These are phyloP conservation scores for Aspergillus sclerotioniger DNA, from an alignment of 495 filamentous ascomycete genomes.

Conservation along the genomic window DNA sequence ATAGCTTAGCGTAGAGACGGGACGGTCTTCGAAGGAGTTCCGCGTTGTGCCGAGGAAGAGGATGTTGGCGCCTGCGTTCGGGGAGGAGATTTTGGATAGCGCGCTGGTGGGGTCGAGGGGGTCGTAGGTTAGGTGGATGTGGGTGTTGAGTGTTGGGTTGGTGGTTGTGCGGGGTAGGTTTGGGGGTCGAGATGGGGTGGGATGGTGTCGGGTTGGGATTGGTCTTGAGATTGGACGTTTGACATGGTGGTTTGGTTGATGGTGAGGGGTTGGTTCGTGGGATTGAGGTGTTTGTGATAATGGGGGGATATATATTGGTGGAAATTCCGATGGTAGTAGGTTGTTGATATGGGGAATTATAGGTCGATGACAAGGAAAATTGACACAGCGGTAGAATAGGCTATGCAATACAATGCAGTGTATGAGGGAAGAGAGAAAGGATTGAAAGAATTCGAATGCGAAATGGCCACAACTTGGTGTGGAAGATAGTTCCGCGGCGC, in stretches of 20 bases:
- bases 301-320: no score
- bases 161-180: constrained; percentile 40
- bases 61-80: constrained; percentile 83
- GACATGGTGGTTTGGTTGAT: neutral
- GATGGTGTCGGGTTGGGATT: constrained; percentile 13
- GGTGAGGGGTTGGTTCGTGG: neutral
- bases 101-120: constrained; percentile 57
- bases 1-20: constrained; percentile 78
- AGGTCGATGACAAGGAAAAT: no score
- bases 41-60: constrained; percentile 88
- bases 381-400: no score
- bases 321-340: no score
- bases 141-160: constrained; percentile 33
- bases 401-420: no score
- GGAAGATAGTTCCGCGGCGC: neutral
- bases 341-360: no score
- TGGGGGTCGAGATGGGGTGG: constrained; percentile 38
- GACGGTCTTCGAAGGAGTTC: constrained; percentile 71
- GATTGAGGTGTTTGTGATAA: neutral
- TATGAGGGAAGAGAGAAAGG: neutral
- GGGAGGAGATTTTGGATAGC: constrained; percentile 68
- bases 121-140: constrained; percentile 55
- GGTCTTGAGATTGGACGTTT: constrained; percentile 1
- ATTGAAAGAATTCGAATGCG: neutral
- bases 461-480: neutral